Evolutionary conservation across 441 rosid species (phyloP).

Genomic region (Pelargonium australe): DNA sequence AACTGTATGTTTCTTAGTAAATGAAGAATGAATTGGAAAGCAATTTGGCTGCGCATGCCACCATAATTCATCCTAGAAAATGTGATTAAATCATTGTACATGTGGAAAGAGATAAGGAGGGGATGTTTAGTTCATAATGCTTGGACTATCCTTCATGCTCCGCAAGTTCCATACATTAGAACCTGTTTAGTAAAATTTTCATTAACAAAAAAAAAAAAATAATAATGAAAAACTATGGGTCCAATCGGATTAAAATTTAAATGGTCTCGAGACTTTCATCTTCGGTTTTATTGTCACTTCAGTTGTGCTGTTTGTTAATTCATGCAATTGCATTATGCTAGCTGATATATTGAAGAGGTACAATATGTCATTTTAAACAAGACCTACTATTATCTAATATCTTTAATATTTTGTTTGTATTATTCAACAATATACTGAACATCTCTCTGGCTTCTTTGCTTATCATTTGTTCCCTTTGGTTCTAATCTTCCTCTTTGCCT

Average conservation of each 20-base stretch:
- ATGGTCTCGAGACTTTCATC: constrained; percentile 2
- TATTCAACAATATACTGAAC: neutral
- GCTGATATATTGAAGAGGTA: neutral
- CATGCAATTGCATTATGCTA: neutral
- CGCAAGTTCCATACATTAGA: neutral
- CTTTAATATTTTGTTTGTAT: neutral
- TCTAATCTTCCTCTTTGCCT: constrained; percentile 11
- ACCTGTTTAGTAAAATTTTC: neutral
- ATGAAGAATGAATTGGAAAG: neutral
- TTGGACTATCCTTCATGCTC: neutral
- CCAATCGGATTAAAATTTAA: neutral
- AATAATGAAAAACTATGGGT: neutral
- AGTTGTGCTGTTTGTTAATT: neutral
- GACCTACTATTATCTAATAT: neutral
- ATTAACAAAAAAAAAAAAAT: neutral
- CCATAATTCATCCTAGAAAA: neutral
- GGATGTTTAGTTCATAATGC: neutral
- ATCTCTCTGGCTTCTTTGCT: neutral
- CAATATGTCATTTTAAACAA: neutral
- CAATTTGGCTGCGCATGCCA: neutral
- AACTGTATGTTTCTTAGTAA: neutral
- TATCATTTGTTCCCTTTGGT: constrained; percentile 5
- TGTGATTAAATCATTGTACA: neutral
- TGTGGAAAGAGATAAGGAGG: too few species aligned
- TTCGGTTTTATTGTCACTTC: neutral